phyloP scores from a whole-genome alignment of 352 stramenopile genomes.

The Phytophthora macrochlamydospora region DNA sequence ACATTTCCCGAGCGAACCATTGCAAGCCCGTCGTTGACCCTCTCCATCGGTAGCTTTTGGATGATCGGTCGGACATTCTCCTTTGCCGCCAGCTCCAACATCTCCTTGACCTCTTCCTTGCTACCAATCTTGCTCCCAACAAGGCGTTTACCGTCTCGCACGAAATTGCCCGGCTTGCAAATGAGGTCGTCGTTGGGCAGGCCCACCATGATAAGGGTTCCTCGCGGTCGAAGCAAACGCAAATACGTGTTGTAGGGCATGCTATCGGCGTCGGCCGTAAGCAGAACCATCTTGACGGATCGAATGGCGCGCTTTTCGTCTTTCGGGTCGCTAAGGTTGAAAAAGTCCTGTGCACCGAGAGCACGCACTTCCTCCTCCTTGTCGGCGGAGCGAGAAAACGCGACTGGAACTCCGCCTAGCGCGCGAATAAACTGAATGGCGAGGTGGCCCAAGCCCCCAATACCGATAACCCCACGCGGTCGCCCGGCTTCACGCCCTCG shows the following conservation, averaged over 20 bases:
- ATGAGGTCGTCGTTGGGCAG: conserved; percentile 50
- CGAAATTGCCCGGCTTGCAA: conserved; percentile 37
- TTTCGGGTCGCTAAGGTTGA: conserved; percentile 41
- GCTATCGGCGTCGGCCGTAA: conserved; percentile 62
- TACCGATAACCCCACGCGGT: conserved; percentile 75
- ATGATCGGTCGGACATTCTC: conserved; percentile 57
- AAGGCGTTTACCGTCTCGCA: conserved; percentile 44
- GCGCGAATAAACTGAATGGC: conserved; percentile 75
- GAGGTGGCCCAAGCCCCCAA: conserved; percentile 81
- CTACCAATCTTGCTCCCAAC: conserved; percentile 71
- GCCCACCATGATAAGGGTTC: conserved; percentile 67
- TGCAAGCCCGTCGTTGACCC: conserved; percentile 41
- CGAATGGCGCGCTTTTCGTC: conserved; percentile 33
- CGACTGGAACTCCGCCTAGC: conserved; percentile 54
- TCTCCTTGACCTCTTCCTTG: conserved; percentile 70
- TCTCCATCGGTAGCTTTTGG: conserved; percentile 40
- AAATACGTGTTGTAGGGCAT: conserved; percentile 49
- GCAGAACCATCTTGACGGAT: conserved; percentile 65
- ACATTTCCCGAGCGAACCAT: conserved; percentile 34
- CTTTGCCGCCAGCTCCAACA: conserved; percentile 75
- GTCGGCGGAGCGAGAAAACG: conserved; percentile 9
- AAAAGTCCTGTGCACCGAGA: conserved; percentile 57
- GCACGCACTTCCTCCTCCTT: conserved; percentile 42
- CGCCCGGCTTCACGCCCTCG: conserved; percentile 18
- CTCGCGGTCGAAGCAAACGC: conserved; percentile 48